These are phyloP conservation scores for Pyrrhoderma lamaoense DNA, from an alignment of 1,284 basidiomycete species.

Conservation along the genomic window DNA sequence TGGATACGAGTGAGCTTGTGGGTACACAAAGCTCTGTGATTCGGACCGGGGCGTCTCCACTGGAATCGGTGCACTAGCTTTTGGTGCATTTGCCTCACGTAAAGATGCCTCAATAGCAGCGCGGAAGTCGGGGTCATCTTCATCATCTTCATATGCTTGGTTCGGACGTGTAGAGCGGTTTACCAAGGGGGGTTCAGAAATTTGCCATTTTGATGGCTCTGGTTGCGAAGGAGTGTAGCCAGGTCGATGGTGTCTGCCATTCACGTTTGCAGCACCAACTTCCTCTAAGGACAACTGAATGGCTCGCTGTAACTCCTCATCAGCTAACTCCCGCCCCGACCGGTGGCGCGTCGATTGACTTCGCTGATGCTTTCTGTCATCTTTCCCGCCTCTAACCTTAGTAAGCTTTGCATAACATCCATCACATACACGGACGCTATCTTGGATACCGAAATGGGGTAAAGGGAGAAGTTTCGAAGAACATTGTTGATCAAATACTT, in stretches of 20 bases:
- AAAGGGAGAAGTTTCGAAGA: constrained; percentile 81
- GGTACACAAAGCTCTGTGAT: constrained; percentile 27
- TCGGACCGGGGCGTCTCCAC: constrained; percentile 47
- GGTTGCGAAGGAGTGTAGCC: constrained; percentile 66
- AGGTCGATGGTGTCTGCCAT: constrained; percentile 34
- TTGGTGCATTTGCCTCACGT: constrained; percentile 74
- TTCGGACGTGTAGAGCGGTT: constrained; percentile 44
- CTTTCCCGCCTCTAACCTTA: constrained; percentile 45
- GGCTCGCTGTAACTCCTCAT: constrained; percentile 89
- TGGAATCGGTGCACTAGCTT: constrained; percentile 68
- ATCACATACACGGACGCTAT: constrained; percentile 94
- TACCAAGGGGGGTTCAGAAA: constrained; percentile 69
- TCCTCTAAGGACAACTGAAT: constrained; percentile 88
- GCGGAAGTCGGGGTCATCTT: constrained; percentile 88
- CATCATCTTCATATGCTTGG: constrained; percentile 50
- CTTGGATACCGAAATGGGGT: constrained; percentile 90
- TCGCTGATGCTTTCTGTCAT: constrained; percentile 31
- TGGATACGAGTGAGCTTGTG: constrained; percentile 28
- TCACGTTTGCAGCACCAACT: constrained; percentile 43
- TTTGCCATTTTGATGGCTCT: constrained; percentile 39
- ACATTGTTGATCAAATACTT: constrained; percentile 93
- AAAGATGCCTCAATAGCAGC: constrained; percentile 96
- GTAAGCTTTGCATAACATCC: constrained; percentile 74
- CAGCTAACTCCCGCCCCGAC: constrained; percentile 59
- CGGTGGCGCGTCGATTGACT: constrained; percentile 34